Percentiles rank a stretch among this genome's conserved stretches.
Evolutionary conservation across 176 grass and related monocot species (phyloP).

Genomic region (Musa beccarii): DNA sequence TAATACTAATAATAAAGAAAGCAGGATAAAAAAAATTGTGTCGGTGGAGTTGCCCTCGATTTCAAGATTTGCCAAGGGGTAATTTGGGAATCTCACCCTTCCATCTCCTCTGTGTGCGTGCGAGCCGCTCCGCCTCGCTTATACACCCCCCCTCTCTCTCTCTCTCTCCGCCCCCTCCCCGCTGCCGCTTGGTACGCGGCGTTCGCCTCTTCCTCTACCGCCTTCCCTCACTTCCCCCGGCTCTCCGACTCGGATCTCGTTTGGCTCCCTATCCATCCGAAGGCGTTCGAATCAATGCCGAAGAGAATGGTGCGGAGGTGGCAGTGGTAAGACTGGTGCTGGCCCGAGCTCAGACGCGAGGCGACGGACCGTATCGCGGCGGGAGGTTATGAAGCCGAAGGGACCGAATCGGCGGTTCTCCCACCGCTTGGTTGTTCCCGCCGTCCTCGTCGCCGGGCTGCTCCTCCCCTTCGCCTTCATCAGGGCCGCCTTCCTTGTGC

Average conservation of each 20-base stretch:
- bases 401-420: constrained; percentile 23
- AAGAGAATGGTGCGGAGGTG: background rate
- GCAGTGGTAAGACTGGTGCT: background rate
- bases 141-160: background rate
- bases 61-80: background rate
- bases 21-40: background rate
- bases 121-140: background rate
- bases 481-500: constrained; percentile 57
- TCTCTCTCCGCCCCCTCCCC: background rate
- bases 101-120: background rate
- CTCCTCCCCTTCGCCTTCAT: constrained; percentile 56
- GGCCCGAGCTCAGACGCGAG: background rate
- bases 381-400: constrained; percentile 17
- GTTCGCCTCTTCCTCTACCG: background rate
- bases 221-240: background rate
- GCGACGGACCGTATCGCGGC: background rate
- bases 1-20: too few species aligned
- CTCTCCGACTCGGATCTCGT: background rate
- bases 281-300: background rate
- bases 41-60: constrained; percentile 25
- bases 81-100: background rate
- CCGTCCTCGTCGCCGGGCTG: constrained; percentile 56
- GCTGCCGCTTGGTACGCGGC: background rate
- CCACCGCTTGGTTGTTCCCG: constrained; percentile 35
- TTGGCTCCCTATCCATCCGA: too few species aligned